These are phyloP conservation scores for Dothiorella sarmentorum DNA, from an alignment of 2,329 filamentous ascomycete genomes.

Conservation along the genomic window DNA sequence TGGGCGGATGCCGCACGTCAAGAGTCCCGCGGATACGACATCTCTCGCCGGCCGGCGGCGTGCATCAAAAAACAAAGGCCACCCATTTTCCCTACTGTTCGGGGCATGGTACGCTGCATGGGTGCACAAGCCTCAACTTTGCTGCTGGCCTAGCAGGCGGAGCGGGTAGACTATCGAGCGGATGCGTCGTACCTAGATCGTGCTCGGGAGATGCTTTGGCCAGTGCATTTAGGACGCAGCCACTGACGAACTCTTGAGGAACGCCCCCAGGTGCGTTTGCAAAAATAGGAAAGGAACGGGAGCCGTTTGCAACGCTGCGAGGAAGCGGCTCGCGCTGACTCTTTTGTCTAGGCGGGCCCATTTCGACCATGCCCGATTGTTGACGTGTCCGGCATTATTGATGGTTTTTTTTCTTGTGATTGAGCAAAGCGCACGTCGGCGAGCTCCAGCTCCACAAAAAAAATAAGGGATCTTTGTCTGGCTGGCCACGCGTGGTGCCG, in stretches of 20 bases:
- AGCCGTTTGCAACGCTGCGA: neutral
- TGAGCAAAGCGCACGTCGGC: neutral
- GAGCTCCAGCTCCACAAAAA: constrained; percentile 12
- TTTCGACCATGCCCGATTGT: neutral
- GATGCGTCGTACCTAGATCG: constrained; percentile 14
- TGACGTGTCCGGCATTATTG: neutral
- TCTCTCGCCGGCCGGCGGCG: constrained; percentile 13
- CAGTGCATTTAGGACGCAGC: constrained; percentile 6
- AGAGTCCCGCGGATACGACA: constrained; percentile 10
- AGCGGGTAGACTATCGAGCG: constrained; percentile 13
- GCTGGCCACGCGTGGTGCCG: constrained; percentile 3
- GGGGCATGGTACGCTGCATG: constrained; percentile 10
- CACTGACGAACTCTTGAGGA: neutral
- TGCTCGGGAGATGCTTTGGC: constrained; percentile 14
- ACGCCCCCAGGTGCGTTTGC: neutral
- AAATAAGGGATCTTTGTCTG: neutral
- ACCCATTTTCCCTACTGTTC: neutral
- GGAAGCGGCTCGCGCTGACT: neutral
- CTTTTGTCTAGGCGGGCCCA: constrained; percentile 6
- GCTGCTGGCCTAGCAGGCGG: constrained; percentile 13
- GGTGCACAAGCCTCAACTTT: constrained; percentile 13
- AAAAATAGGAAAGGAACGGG: neutral
- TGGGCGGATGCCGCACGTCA: constrained; percentile 9
- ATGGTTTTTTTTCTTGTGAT: neutral
- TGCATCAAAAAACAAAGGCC: constrained; percentile 8